phyloP scores from a whole-genome alignment of 768 basidiomycete genomes.

The Pulveroboletus ravenelii region DNA sequence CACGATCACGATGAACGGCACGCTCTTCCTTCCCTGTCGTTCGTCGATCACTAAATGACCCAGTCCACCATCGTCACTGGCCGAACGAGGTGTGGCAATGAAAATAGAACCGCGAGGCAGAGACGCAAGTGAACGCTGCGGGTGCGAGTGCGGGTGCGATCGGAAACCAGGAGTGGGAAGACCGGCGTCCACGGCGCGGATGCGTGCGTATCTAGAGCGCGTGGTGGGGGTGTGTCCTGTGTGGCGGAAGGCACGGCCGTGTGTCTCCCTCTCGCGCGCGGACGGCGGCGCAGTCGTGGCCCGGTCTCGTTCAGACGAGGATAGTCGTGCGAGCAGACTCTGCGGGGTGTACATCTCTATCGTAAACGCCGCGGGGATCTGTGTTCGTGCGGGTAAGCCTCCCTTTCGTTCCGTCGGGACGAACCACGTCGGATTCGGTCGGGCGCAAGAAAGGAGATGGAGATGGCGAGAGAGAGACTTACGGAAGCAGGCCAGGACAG shows the following conservation, averaged over 20 bases:
- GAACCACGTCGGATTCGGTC: neutral
- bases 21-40: slow-evolving; percentile 1
- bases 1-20: slow-evolving; percentile 50
- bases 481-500: slow-evolving; percentile 56
- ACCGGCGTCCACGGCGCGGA: slow-evolving; percentile 51
- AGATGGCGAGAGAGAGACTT: slow-evolving; percentile 26
- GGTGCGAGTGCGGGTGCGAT: slow-evolving; percentile 1
- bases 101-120: neutral
- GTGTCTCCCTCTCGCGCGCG: neutral
- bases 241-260: slow-evolving; percentile 1
- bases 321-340: slow-evolving; percentile 21
- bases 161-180: slow-evolving; percentile 38
- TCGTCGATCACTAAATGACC: neutral
- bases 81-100: neutral
- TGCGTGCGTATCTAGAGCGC: slow-evolving; percentile 51
- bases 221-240: slow-evolving; percentile 20
- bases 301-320: neutral
- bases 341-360: slow-evolving; percentile 37
- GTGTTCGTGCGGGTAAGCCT: neutral
- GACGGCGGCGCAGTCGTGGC: neutral
- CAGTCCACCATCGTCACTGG: slow-evolving; percentile 9
- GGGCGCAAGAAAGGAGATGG: neutral
- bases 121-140: neutral
- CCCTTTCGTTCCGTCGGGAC: too few species aligned
- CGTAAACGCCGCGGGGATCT: slow-evolving; percentile 42